Base-by-base conservation (phyloP, 129 eudicot genomes). In the Centrapalus pauciflorus region DNA sequence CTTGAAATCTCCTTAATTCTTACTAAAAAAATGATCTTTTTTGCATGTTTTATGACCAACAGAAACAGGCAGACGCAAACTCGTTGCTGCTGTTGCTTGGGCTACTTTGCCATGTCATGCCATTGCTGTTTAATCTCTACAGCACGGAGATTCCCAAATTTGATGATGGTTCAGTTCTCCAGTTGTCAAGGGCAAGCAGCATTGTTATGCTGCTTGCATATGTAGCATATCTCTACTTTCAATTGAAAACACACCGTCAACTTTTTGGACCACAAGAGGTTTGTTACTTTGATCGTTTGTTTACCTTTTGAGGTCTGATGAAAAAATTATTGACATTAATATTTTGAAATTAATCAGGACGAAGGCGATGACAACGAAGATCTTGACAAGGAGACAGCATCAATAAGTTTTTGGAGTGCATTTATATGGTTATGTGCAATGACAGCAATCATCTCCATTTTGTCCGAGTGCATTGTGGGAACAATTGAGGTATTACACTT, bases 1-100 rank as follows among this genome's bases (percentile, higher is more conserved):
- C 4, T 17, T 10, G 3, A 20, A 66, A 41, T 61, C 21, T 38
- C 30, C 29, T 27, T 2, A 40, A 11, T 5, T 21, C 8, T 8
- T 11, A 7, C 14, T 50, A 2, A 14, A 19, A 14, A 29, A 10
- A 11, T 57, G 0, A 26, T 20, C 48, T 54, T 58, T 28, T 17
- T 11, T 37, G 24, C 29, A 30, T 72, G 63, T 58, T 66, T 57
- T 66, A 2, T 14, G 55, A 45, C 17, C 5, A 19, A 67, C 95
- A 92, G 98, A 83, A 67, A 68, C 96, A 88, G 76, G 95, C 87
- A 1, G 96, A 92, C 37, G 91, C 82, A 49, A 92, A 92, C 77
- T 43, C 85, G 5, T 55, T 80, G 19, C 77, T 92, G 4, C 50
- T 92, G 71, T 35, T 92, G 59, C 30, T 92, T 67, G 98, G 95